Base-by-base conservation (phyloP, 371 early-diverging fungal species). In the Dichotomocladium elegans region DNA sequence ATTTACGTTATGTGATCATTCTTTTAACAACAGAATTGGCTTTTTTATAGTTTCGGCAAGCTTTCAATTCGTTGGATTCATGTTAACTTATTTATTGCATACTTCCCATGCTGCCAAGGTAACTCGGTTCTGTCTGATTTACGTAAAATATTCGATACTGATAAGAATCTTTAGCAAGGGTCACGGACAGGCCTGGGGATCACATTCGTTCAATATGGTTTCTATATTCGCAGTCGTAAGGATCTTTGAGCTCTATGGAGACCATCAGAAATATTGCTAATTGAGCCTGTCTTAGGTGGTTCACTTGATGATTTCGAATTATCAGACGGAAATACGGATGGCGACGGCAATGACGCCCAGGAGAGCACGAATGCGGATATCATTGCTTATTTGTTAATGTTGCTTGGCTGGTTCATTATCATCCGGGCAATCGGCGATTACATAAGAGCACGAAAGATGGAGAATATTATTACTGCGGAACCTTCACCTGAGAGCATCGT, bases 61-160 rank as follows among this genome's bases (percentile, higher is more conserved):
- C 45, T 87, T 87, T 60, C 86, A 87, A 53, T 80, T 83, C 58
- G 83, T 85, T 27, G 87, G 87, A 7, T 87, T 87, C 53, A 72
- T 85, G 65, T 55, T 87, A 50, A 84, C 85, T 21, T 87, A 87
- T 58, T 64, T 87, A 37, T 27, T 61, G n/a, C 83, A 82, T 52
- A 84, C 85, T 30, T 76, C 79, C 25, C 85, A 85, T 57, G 80
- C 85, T 14, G 76, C 82, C 35, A 83, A 83, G 70, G 79, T 75
- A 69, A 56, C 19, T 17, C n/a, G n/a, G n/a, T n/a, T n/a, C n/a
- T n/a, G n/a, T n/a, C n/a, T n/a, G n/a, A n/a, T n/a, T n/a, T n/a
- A n/a, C n/a, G n/a, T n/a, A n/a, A n/a, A n/a, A n/a, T n/a, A n/a
- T n/a, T n/a, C n/a, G n/a, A n/a, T n/a, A n/a, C n/a, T n/a, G n/a